These are phyloP conservation scores for Cichorium intybus DNA, from an alignment of 140 eudicot species.

Conservation along the genomic window DNA sequence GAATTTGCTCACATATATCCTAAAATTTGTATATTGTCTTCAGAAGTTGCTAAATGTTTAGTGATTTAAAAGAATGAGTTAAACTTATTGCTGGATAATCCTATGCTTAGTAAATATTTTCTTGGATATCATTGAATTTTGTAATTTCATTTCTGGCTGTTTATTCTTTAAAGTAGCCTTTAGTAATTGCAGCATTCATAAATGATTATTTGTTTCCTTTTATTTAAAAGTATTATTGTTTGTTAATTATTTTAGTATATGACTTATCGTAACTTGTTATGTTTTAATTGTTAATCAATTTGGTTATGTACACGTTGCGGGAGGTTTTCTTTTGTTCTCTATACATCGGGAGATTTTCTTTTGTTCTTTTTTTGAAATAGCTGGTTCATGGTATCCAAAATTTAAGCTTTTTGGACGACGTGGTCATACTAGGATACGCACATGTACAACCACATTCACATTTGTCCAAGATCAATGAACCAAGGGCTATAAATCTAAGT, in stretches of 20 bases:
- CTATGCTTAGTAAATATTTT: no score
- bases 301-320: no score
- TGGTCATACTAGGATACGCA: background rate
- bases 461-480: slow-evolving; percentile 17
- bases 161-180: slow-evolving; percentile 7
- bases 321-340: background rate
- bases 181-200: slow-evolving; percentile 7
- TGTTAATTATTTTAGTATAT: background rate
- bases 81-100: no score
- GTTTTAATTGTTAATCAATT: slow-evolving; percentile 1
- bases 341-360: background rate
- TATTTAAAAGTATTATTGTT: slow-evolving; percentile 5
- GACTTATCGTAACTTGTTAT: background rate
- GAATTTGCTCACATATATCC: no score
- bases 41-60: no score
- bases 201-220: slow-evolving; percentile 6
- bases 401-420: no score
- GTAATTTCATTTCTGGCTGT: slow-evolving; percentile 16
- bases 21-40: no score
- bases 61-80: no score
- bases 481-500: slow-evolving; percentile 9
- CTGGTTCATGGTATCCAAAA: slow-evolving; percentile 9
- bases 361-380: background rate
- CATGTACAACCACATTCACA: background rate
- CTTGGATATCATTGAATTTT: background rate